These are phyloP conservation scores for Nakazawaea ishiwadae DNA, from an alignment of 805 yeast genomes.

Conservation along the genomic window DNA sequence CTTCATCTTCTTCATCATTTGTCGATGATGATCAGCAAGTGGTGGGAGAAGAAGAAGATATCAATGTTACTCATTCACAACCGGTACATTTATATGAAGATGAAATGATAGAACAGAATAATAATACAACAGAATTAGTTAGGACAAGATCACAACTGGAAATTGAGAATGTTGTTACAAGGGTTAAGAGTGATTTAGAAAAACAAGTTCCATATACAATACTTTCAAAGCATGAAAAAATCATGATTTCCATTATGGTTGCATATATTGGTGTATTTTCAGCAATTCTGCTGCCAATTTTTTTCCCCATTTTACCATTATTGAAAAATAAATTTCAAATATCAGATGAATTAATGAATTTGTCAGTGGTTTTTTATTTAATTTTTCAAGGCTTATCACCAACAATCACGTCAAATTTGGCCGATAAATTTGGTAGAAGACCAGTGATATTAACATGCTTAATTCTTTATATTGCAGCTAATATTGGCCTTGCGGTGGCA, in stretches of 20 bases:
- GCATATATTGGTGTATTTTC: conserved; percentile 59
- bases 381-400: conserved; percentile 70
- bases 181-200: neutral
- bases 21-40: no score
- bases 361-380: conserved; percentile 66
- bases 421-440: conserved; percentile 64
- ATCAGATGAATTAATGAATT: conserved; percentile 47
- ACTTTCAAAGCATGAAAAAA: conserved; percentile 35
- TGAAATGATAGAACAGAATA: conserved; percentile 1
- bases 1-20: no score
- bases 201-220: conserved; percentile 35
- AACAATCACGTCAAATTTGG: conserved; percentile 51
- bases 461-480: conserved; percentile 46
- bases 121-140: conserved; percentile 6
- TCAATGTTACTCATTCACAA: neutral
- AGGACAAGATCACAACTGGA: conserved; percentile 4
- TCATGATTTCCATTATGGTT: conserved; percentile 33
- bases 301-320: conserved; percentile 63
- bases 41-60: neutral
- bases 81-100: neutral
- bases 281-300: conserved; percentile 62
- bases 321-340: conserved; percentile 47
- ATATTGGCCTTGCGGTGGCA: conserved; percentile 53
- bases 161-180: neutral
- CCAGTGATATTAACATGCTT: conserved; percentile 53